phyloP scores from a whole-genome alignment of 1,284 basidiomycete genomes.

The Meira nashicola region DNA sequence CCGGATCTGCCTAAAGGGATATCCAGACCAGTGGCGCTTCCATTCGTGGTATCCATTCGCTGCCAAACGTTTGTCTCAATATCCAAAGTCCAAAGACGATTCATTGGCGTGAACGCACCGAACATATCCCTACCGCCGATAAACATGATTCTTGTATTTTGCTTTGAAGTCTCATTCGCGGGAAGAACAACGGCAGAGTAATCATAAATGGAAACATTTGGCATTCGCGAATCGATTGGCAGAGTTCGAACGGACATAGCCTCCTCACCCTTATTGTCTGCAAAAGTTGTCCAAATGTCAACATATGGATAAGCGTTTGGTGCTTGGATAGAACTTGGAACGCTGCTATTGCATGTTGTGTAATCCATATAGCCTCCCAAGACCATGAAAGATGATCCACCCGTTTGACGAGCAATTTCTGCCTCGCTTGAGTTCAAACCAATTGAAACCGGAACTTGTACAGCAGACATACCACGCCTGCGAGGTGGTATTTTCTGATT shows the following conservation, averaged over 20 bases:
- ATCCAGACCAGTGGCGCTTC: conserved; percentile 15
- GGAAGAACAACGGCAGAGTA: conserved; percentile 16
- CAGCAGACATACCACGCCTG: conserved; percentile 6
- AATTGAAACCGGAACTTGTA: conserved; percentile 5
- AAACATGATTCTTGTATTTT: conserved; percentile 18
- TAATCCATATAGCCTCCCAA: conserved; percentile 9
- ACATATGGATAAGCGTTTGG: conserved; percentile 26
- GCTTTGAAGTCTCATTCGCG: conserved; percentile 8
- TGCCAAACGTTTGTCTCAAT: conserved; percentile 33
- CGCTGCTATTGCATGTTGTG: conserved; percentile 2
- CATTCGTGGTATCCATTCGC: conserved; percentile 18
- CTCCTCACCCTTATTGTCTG: conserved; percentile 41
- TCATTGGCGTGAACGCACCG: conserved; percentile 19
- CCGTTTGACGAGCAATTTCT: neutral
- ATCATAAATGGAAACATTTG: conserved; percentile 4
- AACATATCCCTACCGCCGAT: conserved; percentile 21
- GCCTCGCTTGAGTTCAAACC: neutral
- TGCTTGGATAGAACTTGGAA: neutral
- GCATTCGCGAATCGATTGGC: neutral
- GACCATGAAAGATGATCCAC: conserved; percentile 10
- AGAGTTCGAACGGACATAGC: conserved; percentile 15
- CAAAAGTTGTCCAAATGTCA: conserved; percentile 54
- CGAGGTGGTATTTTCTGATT: conserved; percentile 10
- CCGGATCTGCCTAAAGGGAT: conserved; percentile 48
- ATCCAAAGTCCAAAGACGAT: conserved; percentile 42